Evolutionary conservation across 1,284 basidiomycete species (phyloP), one percentile per base, ranked within the genome.

Genomic region (Malassezia caprae): DNA sequence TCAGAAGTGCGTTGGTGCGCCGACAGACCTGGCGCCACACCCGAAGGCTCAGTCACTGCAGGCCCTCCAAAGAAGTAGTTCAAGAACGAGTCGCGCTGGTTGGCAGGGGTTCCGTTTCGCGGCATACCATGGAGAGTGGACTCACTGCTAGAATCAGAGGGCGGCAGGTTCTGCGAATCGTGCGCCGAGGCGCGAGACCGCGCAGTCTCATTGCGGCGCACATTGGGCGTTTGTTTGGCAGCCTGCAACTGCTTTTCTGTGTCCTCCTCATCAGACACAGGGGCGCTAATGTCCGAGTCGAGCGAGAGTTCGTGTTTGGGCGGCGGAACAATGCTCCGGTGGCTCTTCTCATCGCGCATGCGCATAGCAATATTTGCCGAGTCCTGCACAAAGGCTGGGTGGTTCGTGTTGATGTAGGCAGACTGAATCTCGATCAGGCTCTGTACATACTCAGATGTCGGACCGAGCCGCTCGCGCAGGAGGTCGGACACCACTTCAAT

Each of bases 401-500:
- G 90, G 75, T 93, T 94, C 54, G 91, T 96, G 77, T 98, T 99
- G 80, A 99, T 98, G 76, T 99, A 99, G 11, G 94, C 91, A 1
- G 90, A 89, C 77, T 99, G 94, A 54, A 99, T 99, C 65, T 86
- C 83, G 69, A 99, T 96, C 64, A 99, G 79, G 70, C 88, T 91
- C 68, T 90, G 87, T 3, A 93, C 88, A 75, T 98, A 98, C 40
- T 93, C 88, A 1, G 88, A 90, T 0, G 94, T 96, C 1, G 94
- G 94, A 1, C 91, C 90, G 7, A 99, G 82, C 15, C 94, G 84
- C 77, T 98, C 94, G 51, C 90, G 83, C 39, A 99, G 78, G 13
- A 99, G 81, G 69, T 98, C 94, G 0, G 90, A 96, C 15, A 99
- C 90, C n/a, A 87, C 87, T 75, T 99, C 94, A 64, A 99, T 86